Evolutionary conservation across 345 rosid genomes (phyloP), one percentile per base, ranked within the genome.

Genomic region (Eucalyptus polybractea): DNA sequence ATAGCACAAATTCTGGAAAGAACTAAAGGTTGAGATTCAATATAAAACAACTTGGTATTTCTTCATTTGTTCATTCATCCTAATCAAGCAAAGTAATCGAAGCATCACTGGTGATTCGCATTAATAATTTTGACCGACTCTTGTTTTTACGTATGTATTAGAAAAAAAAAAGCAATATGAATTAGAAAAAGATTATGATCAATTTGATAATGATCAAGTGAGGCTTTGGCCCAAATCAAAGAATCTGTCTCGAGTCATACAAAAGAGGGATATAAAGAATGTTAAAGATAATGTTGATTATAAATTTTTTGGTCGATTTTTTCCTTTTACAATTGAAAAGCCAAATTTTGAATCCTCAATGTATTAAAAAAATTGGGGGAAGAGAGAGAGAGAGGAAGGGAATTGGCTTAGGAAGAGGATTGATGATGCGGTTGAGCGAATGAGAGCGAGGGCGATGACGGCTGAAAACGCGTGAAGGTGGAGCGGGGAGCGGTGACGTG

Each of bases 1-100:
- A 1, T 53, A 53, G 25, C 0, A 53, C 24, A 53, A 53, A 53
- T 53, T 53, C 10, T 0, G 0, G 0, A 53, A 53, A 53, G 58
- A 21, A 8, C 10, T 0, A 19, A 21, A 4, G 0, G 10, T 53
- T 53, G 58, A 0, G 25, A 53, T 53, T 53, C 5, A 3, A 7
- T 21, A 53, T 21, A 2, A 21, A 0, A 21, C 0, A 10, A 0
- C 10, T 0, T 4, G 25, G 1, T 53, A 53, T 53, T 53, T 53
- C 24, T 53, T 7, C 0, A 0, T 53, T 8, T 0, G 0, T 53
- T 8, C 10, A 53, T 21, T 21, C 24, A 53, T 53, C 58, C 2
- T 0, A 19, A 53, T 53, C 58, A 53, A 53, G 2, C 0, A 53
- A 1, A 53, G 25, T 21, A 53, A 53, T 53, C 0, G 5, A 53